Evolutionary conservation across 441 rosid genomes (phyloP).

Genomic region (Dalechampia spathulata): DNA sequence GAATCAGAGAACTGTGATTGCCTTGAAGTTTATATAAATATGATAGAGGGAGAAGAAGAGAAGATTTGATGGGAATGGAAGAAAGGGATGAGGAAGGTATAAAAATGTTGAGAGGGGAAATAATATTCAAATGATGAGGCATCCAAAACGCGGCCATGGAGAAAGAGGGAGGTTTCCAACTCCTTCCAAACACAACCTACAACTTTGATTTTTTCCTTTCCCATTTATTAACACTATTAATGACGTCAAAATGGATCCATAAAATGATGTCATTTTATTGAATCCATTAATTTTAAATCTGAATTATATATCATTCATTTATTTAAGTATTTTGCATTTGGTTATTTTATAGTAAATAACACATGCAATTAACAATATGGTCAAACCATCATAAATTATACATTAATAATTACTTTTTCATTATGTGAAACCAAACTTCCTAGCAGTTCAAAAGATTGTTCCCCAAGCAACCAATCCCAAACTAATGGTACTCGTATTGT

Average conservation of each 20-base stretch:
- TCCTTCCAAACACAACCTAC: conserved; percentile 10
- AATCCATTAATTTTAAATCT: no score
- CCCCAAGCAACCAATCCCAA: background rate
- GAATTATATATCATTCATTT: no score
- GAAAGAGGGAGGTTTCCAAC: conserved; percentile 32
- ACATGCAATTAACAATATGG: no score
- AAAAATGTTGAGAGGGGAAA: conserved; percentile 3
- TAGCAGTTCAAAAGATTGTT: background rate
- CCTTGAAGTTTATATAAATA: background rate
- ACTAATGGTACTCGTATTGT: background rate
- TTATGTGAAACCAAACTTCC: no score
- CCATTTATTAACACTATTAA: no score
- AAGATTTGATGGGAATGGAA: conserved; percentile 1
- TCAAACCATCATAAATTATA: no score
- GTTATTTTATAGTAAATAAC: conserved; percentile 30
- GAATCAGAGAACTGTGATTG: no score
- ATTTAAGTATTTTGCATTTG: conserved; percentile 27
- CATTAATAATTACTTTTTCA: no score
- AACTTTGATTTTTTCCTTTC: conserved; percentile 16
- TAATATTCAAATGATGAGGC: conserved; percentile 14
- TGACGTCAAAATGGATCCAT: no score
- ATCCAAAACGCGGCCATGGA: conserved; percentile 17
- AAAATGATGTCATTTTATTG: no score
- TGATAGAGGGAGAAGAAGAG: background rate
- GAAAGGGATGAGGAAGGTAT: conserved; percentile 4